A percentile compares a stretch with the other conserved stretches of the same genome.
Evolutionary conservation across 495 filamentous ascomycete species (phyloP).

Genomic region (Hypomontagnella submonticulosa): DNA sequence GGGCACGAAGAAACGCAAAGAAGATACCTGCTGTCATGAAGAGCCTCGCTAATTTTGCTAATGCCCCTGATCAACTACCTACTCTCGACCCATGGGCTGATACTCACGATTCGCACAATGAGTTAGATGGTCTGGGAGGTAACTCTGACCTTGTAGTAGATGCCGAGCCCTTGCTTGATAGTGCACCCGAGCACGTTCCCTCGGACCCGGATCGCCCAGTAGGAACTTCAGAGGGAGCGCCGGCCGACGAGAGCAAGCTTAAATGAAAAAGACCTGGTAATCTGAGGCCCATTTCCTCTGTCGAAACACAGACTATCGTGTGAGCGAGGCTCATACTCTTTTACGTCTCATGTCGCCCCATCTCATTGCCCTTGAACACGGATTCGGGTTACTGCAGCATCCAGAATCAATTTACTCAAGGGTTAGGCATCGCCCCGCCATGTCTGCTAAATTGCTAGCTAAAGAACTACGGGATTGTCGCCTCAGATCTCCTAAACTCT

Average conservation of each 20-base stretch:
- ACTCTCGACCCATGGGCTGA: background rate
- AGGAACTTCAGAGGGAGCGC: background rate
- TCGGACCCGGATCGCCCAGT: slow-evolving; percentile 1
- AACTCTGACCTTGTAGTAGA: background rate
- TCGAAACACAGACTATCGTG: too few relatives aligned
- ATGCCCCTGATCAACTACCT: slow-evolving; percentile 13
- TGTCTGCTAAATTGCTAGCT: too few relatives aligned
- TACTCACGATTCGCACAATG: background rate
- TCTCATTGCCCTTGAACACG: too few relatives aligned
- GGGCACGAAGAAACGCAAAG: slow-evolving; percentile 35
- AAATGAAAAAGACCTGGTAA: too few relatives aligned
- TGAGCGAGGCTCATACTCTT: too few relatives aligned
- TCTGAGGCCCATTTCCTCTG: too few relatives aligned
- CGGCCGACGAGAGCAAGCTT: background rate
- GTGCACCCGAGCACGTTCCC: background rate
- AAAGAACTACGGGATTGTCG: too few relatives aligned
- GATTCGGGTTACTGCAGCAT: too few relatives aligned
- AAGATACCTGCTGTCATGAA: slow-evolving; percentile 47
- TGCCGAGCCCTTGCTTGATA: background rate
- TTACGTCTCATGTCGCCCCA: too few relatives aligned
- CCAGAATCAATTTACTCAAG: too few relatives aligned
- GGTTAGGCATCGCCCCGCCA: too few relatives aligned
- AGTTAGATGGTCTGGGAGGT: background rate
- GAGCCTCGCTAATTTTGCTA: slow-evolving; percentile 44
- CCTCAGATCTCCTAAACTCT: too few relatives aligned